Conservation (phyloP, 495 filamentous ascomycete genomes). For the Xylaria intraflava region DNA sequence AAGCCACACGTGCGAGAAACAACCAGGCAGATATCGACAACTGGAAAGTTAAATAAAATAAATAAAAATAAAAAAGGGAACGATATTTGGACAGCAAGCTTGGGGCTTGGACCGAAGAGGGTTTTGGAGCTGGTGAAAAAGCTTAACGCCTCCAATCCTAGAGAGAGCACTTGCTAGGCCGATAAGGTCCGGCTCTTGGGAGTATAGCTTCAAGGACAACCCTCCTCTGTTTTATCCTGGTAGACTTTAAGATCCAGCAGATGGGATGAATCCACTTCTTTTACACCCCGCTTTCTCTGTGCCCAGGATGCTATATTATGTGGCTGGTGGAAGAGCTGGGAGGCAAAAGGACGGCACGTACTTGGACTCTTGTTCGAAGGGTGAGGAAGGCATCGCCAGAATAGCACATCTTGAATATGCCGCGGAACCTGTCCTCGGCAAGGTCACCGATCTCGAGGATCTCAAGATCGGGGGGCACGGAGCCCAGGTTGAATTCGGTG, state of each 20-base stretch:
- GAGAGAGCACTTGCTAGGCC: neutral
- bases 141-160: neutral
- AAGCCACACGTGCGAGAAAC: neutral
- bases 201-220: neutral
- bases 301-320: neutral
- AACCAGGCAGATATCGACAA: neutral
- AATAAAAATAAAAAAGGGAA: neutral
- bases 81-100: neutral
- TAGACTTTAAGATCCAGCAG: no score
- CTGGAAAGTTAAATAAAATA: neutral
- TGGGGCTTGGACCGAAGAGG: neutral
- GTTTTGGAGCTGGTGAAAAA: neutral
- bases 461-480: constrained; percentile 85
- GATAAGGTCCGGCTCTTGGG: neutral
- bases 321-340: neutral
- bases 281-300: neutral
- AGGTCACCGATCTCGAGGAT: constrained; percentile 95
- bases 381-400: constrained; percentile 91
- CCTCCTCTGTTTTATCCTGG: neutral
- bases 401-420: constrained; percentile 99
- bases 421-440: constrained; percentile 92
- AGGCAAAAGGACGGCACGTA: constrained; percentile 29
- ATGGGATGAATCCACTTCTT: neutral
- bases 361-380: constrained; percentile 87
- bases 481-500: constrained; percentile 92